phyloP scores from a whole-genome alignment of 108 stramenopile species.

The Thalassiosira profunda region DNA sequence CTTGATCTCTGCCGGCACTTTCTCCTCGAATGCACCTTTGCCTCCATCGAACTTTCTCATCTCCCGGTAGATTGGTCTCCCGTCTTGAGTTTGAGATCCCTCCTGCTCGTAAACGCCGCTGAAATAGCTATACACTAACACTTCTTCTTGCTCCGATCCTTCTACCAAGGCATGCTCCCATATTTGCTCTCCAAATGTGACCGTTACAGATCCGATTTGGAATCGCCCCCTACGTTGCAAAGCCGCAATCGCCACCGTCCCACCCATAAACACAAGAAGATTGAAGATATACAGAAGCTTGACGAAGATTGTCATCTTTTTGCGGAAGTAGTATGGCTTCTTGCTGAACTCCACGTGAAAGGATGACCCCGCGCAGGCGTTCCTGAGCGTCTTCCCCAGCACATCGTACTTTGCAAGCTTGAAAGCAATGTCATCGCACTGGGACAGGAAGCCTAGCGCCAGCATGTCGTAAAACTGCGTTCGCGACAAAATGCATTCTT shows the following conservation, averaged over 20 bases:
- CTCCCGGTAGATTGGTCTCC: neutral
- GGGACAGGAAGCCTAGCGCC: neutral
- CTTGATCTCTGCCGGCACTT: neutral
- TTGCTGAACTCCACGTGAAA: neutral
- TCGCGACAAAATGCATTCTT: neutral
- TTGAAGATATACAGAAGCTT: neutral
- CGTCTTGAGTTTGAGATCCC: neutral
- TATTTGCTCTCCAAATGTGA: neutral
- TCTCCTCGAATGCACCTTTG: neutral
- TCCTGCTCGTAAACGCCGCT: neutral
- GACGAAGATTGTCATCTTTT: neutral
- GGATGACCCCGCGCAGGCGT: neutral
- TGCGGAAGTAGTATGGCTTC: neutral
- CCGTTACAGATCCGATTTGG: neutral
- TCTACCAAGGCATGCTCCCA: neutral
- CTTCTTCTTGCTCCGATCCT: neutral
- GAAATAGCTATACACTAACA: neutral
- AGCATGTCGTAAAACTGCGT: neutral
- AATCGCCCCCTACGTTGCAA: neutral
- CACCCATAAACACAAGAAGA: no score
- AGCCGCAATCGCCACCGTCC: neutral
- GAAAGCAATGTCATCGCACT: neutral
- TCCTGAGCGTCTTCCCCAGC: neutral
- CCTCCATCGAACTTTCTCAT: conserved; percentile 3
- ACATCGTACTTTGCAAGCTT: neutral